Evolutionary conservation across 495 filamentous ascomycete species (phyloP).

Genomic region (Penicillium argentinense): DNA sequence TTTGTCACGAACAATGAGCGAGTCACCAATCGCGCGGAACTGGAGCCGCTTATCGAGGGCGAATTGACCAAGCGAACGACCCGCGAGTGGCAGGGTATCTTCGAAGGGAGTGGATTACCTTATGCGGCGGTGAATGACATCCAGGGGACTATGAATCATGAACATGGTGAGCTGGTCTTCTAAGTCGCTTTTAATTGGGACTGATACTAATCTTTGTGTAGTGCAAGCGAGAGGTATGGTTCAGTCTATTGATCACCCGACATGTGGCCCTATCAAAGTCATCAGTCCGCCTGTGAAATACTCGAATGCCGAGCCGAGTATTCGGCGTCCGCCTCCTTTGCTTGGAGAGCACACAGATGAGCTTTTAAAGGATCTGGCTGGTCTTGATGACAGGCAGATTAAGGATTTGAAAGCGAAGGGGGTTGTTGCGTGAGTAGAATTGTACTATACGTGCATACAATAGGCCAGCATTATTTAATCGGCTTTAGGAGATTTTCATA

Average conservation of each 20-base stretch:
- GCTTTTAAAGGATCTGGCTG: constrained; percentile 33
- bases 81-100: constrained; percentile 76
- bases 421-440: constrained; percentile 8
- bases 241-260: constrained; percentile 72
- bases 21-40: constrained; percentile 68
- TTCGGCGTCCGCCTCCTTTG: constrained; percentile 74
- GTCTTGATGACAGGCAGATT: constrained; percentile 1
- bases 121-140: constrained; percentile 93
- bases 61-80: constrained; percentile 76
- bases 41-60: constrained; percentile 72
- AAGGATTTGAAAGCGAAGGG: constrained; percentile 7
- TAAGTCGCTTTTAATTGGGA: not conserved
- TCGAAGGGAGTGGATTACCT: constrained; percentile 86
- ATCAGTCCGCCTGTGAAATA: constrained; percentile 97
- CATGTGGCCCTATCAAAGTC: constrained; percentile 78
- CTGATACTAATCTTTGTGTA: constrained; percentile 21
- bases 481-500: no score
- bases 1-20: constrained; percentile 77
- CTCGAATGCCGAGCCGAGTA: constrained; percentile 60
- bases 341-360: constrained; percentile 90
- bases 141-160: constrained; percentile 73
- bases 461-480: no score
- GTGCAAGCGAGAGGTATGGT: constrained; percentile 84
- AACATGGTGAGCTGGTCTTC: constrained; percentile 55
- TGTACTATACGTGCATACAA: not conserved